Conservation (phyloP, 805 yeast species). For the Tetrapisispora pingtungensis region DNA sequence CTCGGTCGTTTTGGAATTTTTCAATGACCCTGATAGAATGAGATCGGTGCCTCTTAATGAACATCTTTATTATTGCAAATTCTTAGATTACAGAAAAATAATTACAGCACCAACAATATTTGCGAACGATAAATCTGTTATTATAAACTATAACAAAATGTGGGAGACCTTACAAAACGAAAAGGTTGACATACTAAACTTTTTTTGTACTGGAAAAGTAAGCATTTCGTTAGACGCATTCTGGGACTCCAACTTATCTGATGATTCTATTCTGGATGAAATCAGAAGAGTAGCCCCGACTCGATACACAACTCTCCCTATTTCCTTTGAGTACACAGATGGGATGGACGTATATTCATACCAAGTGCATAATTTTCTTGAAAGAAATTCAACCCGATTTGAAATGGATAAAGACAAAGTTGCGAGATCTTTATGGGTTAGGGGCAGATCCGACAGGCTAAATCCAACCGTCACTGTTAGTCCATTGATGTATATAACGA, state of each 20-base stretch:
- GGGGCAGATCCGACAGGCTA: no score
- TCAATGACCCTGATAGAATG: neutral
- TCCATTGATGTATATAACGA: neutral
- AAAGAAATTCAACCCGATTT: no score
- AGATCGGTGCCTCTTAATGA: neutral
- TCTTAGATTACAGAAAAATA: neutral
- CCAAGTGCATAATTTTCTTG: neutral
- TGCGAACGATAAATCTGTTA: neutral
- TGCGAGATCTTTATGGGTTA: no score
- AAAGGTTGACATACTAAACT: neutral
- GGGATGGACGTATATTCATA: neutral
- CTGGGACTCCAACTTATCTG: neutral
- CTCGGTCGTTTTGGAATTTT: neutral
- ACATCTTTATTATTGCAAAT: neutral
- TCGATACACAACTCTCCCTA: neutral
- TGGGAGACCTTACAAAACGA: neutral
- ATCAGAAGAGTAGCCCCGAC: neutral
- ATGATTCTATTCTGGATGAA: neutral
- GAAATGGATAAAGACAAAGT: no score
- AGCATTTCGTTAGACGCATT: neutral
- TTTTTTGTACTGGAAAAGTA: neutral
- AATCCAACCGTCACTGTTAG: neutral
- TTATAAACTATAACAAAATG: neutral
- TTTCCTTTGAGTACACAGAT: neutral
- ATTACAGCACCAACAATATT: neutral